Evolutionary conservation across 164 flowering plant species (phyloP).

Genomic region (Vitis rupestris): DNA sequence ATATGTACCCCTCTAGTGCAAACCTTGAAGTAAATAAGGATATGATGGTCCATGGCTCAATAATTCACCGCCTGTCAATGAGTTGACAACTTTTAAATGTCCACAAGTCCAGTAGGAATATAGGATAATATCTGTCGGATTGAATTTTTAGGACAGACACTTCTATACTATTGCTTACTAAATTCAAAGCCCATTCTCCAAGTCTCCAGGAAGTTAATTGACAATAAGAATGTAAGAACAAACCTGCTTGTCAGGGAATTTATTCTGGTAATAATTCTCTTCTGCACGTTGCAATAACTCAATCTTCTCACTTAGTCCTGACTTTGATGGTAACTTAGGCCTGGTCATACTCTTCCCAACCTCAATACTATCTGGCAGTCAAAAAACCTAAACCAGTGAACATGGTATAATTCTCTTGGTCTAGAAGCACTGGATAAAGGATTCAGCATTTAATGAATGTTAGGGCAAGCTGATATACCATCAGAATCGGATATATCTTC

Average conservation of each 20-base stretch:
- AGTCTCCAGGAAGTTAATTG: background rate
- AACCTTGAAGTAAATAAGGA: too few species aligned
- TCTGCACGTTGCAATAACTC: slow-evolving; percentile 73
- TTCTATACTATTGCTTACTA: too few species aligned
- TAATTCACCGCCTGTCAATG: too few species aligned
- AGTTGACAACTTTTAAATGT: too few species aligned
- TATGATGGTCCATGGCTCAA: too few species aligned
- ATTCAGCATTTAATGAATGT: background rate
- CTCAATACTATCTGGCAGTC: slow-evolving; percentile 49
- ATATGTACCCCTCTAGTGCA: too few species aligned
- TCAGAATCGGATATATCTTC: slow-evolving; percentile 86
- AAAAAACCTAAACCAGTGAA: background rate
- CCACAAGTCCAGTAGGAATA: too few species aligned
- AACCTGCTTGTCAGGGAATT: slow-evolving; percentile 50
- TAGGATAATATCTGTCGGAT: too few species aligned
- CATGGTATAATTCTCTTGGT: too few species aligned
- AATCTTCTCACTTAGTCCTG: slow-evolving; percentile 50
- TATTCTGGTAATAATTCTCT: slow-evolving; percentile 60
- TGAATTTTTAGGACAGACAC: too few species aligned
- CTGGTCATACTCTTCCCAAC: slow-evolving; percentile 31
- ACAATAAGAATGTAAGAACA: background rate
- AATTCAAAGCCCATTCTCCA: too few species aligned
- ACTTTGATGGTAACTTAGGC: slow-evolving; percentile 41
- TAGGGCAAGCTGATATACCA: slow-evolving; percentile 36
- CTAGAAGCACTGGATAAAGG: background rate